Percentiles rank a stretch among this genome's conserved stretches.
phyloP scores from a whole-genome alignment of 345 rosid species.

The Xanthoceras sorbifolium region DNA sequence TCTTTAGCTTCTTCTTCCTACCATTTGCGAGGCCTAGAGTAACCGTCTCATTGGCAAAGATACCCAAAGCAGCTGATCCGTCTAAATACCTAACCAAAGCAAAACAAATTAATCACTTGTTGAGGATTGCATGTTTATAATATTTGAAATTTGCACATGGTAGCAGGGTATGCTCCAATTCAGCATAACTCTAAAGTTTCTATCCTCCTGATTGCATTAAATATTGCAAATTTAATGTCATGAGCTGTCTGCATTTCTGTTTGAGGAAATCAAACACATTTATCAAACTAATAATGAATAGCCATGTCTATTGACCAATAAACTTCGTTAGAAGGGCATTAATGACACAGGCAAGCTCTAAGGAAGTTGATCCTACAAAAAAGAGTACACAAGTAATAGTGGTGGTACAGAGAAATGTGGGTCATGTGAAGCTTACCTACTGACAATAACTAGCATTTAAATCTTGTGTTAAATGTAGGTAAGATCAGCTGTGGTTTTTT shows the following conservation, averaged over 20 bases:
- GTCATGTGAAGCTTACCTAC: slow-evolving; percentile 43
- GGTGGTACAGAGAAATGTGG: background rate
- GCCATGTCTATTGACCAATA: background rate
- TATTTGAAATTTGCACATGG: background rate
- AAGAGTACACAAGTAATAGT: background rate
- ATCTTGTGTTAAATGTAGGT: slow-evolving; percentile 29
- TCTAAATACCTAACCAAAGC: slow-evolving; percentile 40
- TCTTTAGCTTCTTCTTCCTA: slow-evolving; percentile 24
- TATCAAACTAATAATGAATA: background rate
- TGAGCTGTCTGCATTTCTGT: background rate
- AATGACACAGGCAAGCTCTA: background rate
- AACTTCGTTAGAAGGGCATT: background rate
- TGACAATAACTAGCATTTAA: slow-evolving; percentile 50
- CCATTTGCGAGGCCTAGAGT: slow-evolving; percentile 35
- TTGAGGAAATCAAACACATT: background rate
- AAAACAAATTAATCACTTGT: background rate
- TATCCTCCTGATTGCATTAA: background rate
- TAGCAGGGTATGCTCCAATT: background rate
- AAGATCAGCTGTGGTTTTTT: slow-evolving; percentile 12
- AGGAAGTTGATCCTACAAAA: background rate
- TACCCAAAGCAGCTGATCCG: slow-evolving; percentile 47
- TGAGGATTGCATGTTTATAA: background rate
- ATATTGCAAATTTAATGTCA: background rate
- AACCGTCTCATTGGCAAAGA: slow-evolving; percentile 60
- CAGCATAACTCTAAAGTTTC: background rate